These are phyloP conservation scores for Wickerhamomyces mucosus DNA, from an alignment of 805 yeast genomes.

Conservation along the genomic window DNA sequence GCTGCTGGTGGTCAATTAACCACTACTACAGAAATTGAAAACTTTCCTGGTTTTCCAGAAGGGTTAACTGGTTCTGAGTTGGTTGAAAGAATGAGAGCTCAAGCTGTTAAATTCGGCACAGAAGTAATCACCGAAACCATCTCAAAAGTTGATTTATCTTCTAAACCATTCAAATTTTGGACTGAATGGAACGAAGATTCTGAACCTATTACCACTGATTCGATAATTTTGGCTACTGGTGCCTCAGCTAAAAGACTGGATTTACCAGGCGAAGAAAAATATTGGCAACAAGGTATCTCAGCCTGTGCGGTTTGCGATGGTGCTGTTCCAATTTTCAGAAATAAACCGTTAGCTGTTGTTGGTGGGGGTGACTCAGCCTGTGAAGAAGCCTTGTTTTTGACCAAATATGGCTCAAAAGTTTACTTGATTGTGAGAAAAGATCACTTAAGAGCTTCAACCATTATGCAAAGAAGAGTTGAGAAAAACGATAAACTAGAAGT, in stretches of 20 bases:
- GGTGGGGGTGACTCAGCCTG: conserved; percentile 99
- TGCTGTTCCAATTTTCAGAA: conserved; percentile 97
- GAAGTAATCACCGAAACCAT: conserved; percentile 92
- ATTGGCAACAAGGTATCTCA: conserved; percentile 99
- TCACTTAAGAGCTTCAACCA: conserved; percentile 85
- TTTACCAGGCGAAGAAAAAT: conserved; percentile 92
- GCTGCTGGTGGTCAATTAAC: conserved; percentile 99
- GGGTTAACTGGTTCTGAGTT: conserved; percentile 81
- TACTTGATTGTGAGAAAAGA: conserved; percentile 91
- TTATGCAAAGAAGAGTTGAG: conserved; percentile 91
- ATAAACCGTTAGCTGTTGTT: conserved; percentile 93
- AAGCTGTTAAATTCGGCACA: conserved; percentile 83
- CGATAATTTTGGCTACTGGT: conserved; percentile 92
- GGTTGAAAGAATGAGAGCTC: conserved; percentile 92
- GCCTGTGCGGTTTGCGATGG: conserved; percentile 99
- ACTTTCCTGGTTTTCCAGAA: conserved; percentile 97
- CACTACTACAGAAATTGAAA: conserved; percentile 97
- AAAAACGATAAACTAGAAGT: conserved; percentile 85
- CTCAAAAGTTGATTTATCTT: conserved; percentile 80
- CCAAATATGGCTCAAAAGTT: conserved; percentile 97
- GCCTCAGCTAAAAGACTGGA: conserved; percentile 94
- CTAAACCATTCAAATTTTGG: conserved; percentile 94
- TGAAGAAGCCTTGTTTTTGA: conserved; percentile 94
- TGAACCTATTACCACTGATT: conserved; percentile 87
- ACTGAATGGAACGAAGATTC: conserved; percentile 89